A percentile compares a stretch with the other conserved stretches of the same genome.
phyloP scores from a whole-genome alignment of 805 yeast genomes.

The Sungouiella thailandica region DNA sequence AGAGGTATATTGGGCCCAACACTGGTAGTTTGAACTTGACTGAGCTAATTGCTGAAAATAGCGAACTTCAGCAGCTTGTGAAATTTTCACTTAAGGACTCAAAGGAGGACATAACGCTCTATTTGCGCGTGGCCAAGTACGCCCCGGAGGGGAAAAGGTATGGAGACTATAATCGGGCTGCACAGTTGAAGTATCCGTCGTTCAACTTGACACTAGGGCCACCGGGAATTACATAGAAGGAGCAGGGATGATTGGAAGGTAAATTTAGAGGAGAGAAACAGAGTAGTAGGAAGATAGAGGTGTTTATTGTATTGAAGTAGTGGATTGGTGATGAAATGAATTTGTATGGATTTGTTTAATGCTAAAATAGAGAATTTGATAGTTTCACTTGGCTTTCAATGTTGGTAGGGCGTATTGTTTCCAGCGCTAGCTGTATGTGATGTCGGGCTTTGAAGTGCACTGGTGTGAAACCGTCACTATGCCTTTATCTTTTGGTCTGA shows the following conservation, averaged over 20 bases:
- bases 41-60: slow-evolving; percentile 16
- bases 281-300: too few species aligned
- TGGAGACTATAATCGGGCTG: slow-evolving; percentile 68
- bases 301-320: too few species aligned
- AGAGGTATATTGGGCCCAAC: slow-evolving; percentile 57
- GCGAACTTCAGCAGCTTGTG: slow-evolving; percentile 13
- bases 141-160: slow-evolving; percentile 31
- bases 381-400: too few species aligned
- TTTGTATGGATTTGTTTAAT: too few species aligned
- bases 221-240: slow-evolving; percentile 45
- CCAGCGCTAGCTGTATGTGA: too few species aligned
- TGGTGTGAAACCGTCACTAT: too few species aligned
- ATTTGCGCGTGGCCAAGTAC: slow-evolving; percentile 54
- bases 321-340: too few species aligned
- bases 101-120: slow-evolving; percentile 37
- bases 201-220: slow-evolving; percentile 49
- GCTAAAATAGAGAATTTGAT: too few species aligned
- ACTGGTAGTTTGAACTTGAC: slow-evolving; percentile 33
- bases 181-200: slow-evolving; percentile 51
- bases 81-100: slow-evolving; percentile 21
- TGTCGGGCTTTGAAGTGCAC: too few species aligned
- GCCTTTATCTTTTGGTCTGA: too few species aligned
- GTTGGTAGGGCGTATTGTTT: too few species aligned
- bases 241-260: neutral
- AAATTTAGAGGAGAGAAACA: neutral